A percentile compares a stretch with the other conserved stretches of the same genome.
These are phyloP conservation scores for Ochetophila trinervis DNA, from an alignment of 306 rosid species.

Conservation along the genomic window DNA sequence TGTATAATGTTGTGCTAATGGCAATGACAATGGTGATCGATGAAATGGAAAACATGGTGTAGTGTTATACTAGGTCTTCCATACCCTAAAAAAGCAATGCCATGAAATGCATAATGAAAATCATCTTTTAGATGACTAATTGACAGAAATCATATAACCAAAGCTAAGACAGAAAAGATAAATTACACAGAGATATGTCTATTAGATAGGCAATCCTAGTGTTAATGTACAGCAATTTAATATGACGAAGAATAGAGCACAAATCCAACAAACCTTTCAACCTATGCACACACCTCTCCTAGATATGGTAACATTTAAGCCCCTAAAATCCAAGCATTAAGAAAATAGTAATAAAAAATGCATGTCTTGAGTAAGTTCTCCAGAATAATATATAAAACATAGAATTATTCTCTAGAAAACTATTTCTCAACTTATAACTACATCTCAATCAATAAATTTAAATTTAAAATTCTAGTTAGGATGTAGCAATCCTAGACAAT, in stretches of 20 bases:
- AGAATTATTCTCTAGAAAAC: no score
- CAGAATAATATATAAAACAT: no score
- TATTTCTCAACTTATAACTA: no score
- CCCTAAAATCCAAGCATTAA: constrained; percentile 49
- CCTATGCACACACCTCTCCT: constrained; percentile 64
- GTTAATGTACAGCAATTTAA: constrained; percentile 42
- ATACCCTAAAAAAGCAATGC: constrained; percentile 33
- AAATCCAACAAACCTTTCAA: constrained; percentile 47
- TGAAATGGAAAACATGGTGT: constrained; percentile 33
- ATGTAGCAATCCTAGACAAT: no score
- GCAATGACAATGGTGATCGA: constrained; percentile 40
- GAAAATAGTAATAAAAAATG: constrained; percentile 61
- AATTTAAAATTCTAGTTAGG: no score
- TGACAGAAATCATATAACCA: constrained; percentile 30
- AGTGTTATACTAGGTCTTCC: constrained; percentile 30
- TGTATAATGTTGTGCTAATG: constrained; percentile 35
- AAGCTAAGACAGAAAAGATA: constrained; percentile 26
- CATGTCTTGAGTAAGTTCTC: constrained; percentile 53
- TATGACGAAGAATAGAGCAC: constrained; percentile 39
- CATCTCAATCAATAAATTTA: no score
- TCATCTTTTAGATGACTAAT: constrained; percentile 38
- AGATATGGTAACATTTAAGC: constrained; percentile 45
- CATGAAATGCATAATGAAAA: constrained; percentile 37
- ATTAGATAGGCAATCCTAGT: constrained; percentile 50
- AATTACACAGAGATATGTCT: constrained; percentile 27